Conservation (phyloP, 495 filamentous ascomycete species). For the Aspergillus panamensis region DNA sequence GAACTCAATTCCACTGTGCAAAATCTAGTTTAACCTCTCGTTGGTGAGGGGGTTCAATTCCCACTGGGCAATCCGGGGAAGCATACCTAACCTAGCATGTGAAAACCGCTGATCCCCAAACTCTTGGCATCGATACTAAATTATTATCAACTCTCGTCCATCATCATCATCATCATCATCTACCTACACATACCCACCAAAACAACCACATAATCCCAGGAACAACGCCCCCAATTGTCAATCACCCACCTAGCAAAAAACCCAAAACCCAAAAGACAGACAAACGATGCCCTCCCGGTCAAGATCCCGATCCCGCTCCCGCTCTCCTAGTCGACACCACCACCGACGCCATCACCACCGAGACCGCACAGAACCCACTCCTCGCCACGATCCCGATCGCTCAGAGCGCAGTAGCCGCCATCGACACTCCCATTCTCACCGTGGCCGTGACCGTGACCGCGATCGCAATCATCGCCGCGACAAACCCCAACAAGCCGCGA, state of each 20-base stretch:
- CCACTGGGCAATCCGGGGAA: neutral
- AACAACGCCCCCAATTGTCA: too few relatives aligned
- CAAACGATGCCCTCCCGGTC: constrained; percentile 4
- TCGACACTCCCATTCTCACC: constrained; percentile 23
- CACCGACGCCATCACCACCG: constrained; percentile 5
- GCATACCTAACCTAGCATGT: neutral
- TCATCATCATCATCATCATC: neutral
- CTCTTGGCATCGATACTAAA: constrained; percentile 3
- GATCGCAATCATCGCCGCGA: constrained; percentile 29
- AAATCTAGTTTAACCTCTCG: neutral
- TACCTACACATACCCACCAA: neutral
- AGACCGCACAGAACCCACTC: constrained; percentile 13
- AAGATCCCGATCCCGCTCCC: constrained; percentile 22
- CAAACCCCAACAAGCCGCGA: constrained; percentile 11
- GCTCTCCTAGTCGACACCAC: constrained; percentile 22
- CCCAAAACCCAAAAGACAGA: neutral
- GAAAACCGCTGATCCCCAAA: neutral
- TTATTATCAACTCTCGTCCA: neutral
- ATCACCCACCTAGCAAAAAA: neutral
- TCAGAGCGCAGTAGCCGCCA: constrained; percentile 15
- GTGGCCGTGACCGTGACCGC: constrained; percentile 29
- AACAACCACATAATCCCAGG: neutral
- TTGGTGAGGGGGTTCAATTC: neutral
- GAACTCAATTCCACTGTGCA: neutral
- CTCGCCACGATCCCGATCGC: constrained; percentile 24